Evolutionary conservation across 1,284 basidiomycete genomes (phyloP).

Genomic region (Fomitopsis schrenkii): DNA sequence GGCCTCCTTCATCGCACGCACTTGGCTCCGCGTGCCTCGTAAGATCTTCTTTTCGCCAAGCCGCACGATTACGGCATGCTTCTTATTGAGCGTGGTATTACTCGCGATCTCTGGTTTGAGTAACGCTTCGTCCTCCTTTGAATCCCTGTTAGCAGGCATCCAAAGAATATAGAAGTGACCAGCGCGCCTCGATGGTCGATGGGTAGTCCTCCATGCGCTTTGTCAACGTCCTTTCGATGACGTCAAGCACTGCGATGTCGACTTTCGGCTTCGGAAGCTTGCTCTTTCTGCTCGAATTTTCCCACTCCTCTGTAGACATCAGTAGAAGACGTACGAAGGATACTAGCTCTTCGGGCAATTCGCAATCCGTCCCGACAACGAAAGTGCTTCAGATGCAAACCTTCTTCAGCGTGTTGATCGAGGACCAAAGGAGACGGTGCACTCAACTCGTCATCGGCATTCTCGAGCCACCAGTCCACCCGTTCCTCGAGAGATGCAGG

Average conservation of each 20-base stretch:
- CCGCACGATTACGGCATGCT: conserved; percentile 70
- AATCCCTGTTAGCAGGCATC: background rate
- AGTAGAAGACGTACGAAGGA: conserved; percentile 72
- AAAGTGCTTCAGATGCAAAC: conserved; percentile 46
- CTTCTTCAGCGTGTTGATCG: background rate
- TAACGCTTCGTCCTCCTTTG: conserved; percentile 51
- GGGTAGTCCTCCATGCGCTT: conserved; percentile 53
- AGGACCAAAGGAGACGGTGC: conserved; percentile 6
- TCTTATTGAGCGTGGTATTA: conserved; percentile 40
- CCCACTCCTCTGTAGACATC: conserved; percentile 60
- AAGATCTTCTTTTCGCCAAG: conserved; percentile 80
- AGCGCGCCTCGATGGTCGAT: conserved; percentile 52
- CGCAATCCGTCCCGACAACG: conserved; percentile 51
- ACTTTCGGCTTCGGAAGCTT: conserved; percentile 78
- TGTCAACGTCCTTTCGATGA: conserved; percentile 47
- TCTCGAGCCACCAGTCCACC: conserved; percentile 90
- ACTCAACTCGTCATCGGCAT: conserved; percentile 86
- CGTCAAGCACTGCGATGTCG: conserved; percentile 42
- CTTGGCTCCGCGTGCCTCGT: conserved; percentile 31
- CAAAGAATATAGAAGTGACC: background rate
- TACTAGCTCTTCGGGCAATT: conserved; percentile 61
- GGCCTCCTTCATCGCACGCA: conserved; percentile 14
- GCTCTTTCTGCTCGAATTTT: conserved; percentile 57
- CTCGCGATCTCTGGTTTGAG: conserved; percentile 24
- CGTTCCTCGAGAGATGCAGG: conserved; percentile 42